These are phyloP conservation scores for Macrophomina tecta DNA, from an alignment of 2,329 filamentous ascomycete genomes.

Conservation along the genomic window DNA sequence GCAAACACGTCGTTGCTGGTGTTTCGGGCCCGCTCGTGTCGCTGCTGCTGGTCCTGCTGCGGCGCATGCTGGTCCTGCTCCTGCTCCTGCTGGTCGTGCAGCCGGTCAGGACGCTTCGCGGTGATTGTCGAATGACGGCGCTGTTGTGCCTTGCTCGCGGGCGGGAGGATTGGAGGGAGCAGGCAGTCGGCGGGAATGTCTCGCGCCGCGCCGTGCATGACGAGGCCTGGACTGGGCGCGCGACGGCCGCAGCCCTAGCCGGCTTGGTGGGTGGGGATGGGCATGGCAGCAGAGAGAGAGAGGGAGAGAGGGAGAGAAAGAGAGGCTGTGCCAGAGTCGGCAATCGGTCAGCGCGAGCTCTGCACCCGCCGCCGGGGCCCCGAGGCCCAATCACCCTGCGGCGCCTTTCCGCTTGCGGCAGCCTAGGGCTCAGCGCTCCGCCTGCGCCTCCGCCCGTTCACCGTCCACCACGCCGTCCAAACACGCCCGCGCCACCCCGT, in stretches of 20 bases:
- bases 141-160: constrained; percentile 9
- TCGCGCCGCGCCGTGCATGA: constrained; percentile 14
- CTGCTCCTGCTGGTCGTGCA: not conserved
- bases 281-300: not conserved
- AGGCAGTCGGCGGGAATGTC: constrained; percentile 4
- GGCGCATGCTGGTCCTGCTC: not conserved
- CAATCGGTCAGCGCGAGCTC: not conserved
- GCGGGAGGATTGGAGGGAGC: constrained; percentile 11
- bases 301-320: not conserved
- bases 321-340: constrained; percentile 18
- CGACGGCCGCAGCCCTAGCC: constrained; percentile 23
- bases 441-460: not conserved
- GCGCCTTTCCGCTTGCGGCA: not conserved
- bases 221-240: constrained; percentile 24
- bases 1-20: constrained; percentile 12
- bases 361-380: not conserved
- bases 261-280: not conserved
- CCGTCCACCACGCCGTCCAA: constrained; percentile 8
- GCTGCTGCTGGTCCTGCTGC: not conserved
- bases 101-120: constrained; percentile 3
- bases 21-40: not conserved
- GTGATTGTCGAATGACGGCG: constrained; percentile 21
- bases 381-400: not conserved
- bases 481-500: constrained; percentile 15
- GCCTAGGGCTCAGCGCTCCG: not conserved